These are phyloP conservation scores for Postia placenta DNA, from an alignment of 768 basidiomycete genomes.

Conservation along the genomic window DNA sequence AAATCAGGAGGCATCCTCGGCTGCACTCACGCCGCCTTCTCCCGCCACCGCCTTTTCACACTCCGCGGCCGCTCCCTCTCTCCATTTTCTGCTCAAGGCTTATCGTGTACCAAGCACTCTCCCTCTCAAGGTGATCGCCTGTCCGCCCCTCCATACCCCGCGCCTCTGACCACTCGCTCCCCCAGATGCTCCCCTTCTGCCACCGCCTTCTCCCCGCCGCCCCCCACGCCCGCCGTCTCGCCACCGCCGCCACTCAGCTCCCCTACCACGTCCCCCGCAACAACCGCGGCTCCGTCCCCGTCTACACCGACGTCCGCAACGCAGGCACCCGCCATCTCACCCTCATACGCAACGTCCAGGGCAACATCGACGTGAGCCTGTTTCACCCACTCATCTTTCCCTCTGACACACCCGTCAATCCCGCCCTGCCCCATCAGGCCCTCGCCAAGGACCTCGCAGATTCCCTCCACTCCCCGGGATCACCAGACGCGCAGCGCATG, in stretches of 20 bases:
- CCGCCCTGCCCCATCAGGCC: constrained; percentile 30
- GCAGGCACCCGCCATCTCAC: constrained; percentile 52
- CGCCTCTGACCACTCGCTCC: background rate
- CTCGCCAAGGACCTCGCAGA: constrained; percentile 51
- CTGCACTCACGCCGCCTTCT: background rate
- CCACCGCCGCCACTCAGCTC: constrained; percentile 6
- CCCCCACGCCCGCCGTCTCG: background rate
- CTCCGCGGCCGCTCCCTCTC: background rate
- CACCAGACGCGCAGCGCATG: constrained; percentile 43
- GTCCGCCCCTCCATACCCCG: background rate
- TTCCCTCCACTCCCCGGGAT: constrained; percentile 42
- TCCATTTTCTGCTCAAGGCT: background rate
- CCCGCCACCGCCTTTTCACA: background rate
- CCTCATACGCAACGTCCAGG: constrained; percentile 64
- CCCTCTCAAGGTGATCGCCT: no score
- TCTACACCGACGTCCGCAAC: constrained; percentile 71
- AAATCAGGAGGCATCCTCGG: background rate
- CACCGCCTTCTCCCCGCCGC: background rate
- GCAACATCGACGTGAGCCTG: constrained; percentile 37
- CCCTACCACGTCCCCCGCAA: constrained; percentile 65
- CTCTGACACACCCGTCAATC: background rate
- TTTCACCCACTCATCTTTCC: background rate
- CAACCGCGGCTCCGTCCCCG: constrained; percentile 59
- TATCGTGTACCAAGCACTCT: no score
- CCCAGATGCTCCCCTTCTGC: background rate